phyloP scores from a whole-genome alignment of 495 filamentous ascomycete genomes.

The Penicillium macrosclerotiorum region DNA sequence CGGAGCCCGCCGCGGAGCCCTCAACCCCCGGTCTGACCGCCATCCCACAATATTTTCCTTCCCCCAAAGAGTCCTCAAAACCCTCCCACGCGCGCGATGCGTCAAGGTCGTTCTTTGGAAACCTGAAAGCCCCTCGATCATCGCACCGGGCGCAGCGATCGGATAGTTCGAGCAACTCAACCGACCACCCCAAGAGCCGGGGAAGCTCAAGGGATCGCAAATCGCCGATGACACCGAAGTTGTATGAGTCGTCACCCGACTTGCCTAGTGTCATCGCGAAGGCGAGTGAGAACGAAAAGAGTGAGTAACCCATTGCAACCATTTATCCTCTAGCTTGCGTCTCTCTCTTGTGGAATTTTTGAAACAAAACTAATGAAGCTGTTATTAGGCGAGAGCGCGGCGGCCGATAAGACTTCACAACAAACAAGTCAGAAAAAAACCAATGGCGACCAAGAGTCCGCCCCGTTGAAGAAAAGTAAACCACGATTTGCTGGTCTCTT shows the following conservation, averaged over 20 bases:
- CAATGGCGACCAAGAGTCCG: constrained; percentile 29
- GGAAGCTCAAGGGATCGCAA: constrained; percentile 44
- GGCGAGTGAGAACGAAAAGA: constrained; percentile 30
- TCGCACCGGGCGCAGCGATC: constrained; percentile 44
- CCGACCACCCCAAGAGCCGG: constrained; percentile 43
- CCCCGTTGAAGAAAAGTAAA: constrained; percentile 42
- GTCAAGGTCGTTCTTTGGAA: constrained; percentile 57
- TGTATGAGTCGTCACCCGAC: constrained; percentile 45
- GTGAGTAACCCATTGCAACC: no score
- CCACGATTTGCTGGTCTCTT: constrained; percentile 57
- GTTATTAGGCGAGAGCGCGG: constrained; percentile 14
- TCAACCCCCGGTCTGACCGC: constrained; percentile 51
- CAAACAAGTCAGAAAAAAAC: constrained; percentile 27
- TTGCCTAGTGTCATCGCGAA: constrained; percentile 31
- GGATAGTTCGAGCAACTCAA: constrained; percentile 39
- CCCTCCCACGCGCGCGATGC: constrained; percentile 45
- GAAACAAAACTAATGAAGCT: constrained; percentile 13
- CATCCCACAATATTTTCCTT: constrained; percentile 53
- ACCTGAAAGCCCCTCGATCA: constrained; percentile 54
- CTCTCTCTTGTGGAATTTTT: neutral
- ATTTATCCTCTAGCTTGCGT: no score
- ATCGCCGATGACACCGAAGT: constrained; percentile 28
- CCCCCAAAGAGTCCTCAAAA: constrained; percentile 46
- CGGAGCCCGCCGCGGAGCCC: constrained; percentile 35
- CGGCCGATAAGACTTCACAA: constrained; percentile 24